Base-by-base conservation (phyloP, 495 filamentous ascomycete genomes). In the Annulohypoxylon moriforme region DNA sequence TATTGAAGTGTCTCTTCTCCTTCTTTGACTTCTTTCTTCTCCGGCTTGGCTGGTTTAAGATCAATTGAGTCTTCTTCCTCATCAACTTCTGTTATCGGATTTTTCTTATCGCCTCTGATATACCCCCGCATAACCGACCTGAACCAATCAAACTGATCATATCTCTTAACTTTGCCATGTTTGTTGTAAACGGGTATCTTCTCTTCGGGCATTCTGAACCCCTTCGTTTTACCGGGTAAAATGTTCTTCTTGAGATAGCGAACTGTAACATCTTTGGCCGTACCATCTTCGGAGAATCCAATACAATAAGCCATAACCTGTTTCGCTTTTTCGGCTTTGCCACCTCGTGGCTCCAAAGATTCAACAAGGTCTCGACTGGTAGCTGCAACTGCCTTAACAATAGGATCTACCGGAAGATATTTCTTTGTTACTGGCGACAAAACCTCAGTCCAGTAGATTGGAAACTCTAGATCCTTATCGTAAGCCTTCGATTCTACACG, bases 251-350 rank as follows among this genome's bases (percentile, higher is more conserved):
- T 93, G 6, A 98, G 89, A 79, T 99, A 98, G 13, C 95, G 89
- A 3, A 94, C 91, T 0, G 96, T 98, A 38, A 99, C 92, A 75
- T 98, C 96, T 80, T 98, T 98, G 9, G 93, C 96, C 0, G 93
- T 93, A 11, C 92, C 92, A 75, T 98, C 94, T 9, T 88, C 73
- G 1, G 93, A 94, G 81, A 92, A 93, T 0, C 90, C 94, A 10
- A 99, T 83, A n/a, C 96, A 87, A 68, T 99, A 99, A 58, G 92
- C 90, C 61, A 97, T 94, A 13, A 96, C 89, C 78, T 98, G 95
- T 73, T 94, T 97, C 4, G 91, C 89, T 67, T 90, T 91, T 25
- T 95, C 91, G 0, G 94, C 92, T 75, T 90, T 92, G 47, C 84
- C 85, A 1, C 95, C 94, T 27, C 94, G 90, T 11, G 93, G 91